Evolutionary conservation across 2,329 filamentous ascomycete species (phyloP).

Genomic region (Stenocarpella maydis): DNA sequence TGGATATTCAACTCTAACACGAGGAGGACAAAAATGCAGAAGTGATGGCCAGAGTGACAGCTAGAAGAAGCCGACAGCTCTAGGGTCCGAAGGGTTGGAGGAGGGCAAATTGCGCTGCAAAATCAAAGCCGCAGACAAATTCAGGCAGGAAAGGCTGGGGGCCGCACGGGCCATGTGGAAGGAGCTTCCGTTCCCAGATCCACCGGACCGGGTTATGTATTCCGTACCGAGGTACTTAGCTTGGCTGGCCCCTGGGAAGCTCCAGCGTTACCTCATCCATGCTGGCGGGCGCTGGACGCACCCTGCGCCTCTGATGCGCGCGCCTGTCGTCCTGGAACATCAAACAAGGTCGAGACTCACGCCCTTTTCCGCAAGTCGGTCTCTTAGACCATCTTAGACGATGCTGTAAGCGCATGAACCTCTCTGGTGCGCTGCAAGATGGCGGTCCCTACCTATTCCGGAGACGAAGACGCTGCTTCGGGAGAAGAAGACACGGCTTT

Average conservation of each 20-base stretch:
- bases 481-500: slow-evolving; percentile 52
- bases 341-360: neutral
- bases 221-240: neutral
- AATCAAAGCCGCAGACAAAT: slow-evolving; percentile 15
- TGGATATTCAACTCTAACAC: neutral
- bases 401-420: slow-evolving; percentile 27
- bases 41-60: neutral
- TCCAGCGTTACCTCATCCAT: slow-evolving; percentile 13
- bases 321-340: slow-evolving; percentile 3
- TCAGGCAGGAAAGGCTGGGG: neutral
- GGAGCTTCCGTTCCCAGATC: slow-evolving; percentile 25
- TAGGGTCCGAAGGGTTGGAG: neutral
- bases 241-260: neutral
- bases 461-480: slow-evolving; percentile 40
- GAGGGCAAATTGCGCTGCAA: neutral
- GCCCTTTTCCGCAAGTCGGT: neutral
- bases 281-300: neutral
- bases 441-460: slow-evolving; percentile 43
- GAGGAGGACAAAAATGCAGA: neutral
- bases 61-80: neutral
- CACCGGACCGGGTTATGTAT: neutral
- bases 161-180: slow-evolving; percentile 18
- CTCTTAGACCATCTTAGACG: neutral
- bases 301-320: neutral
- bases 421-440: slow-evolving; percentile 37